These are phyloP conservation scores for Sanguinoderma infundibulare DNA, from an alignment of 1,284 basidiomycete species.

Conservation along the genomic window DNA sequence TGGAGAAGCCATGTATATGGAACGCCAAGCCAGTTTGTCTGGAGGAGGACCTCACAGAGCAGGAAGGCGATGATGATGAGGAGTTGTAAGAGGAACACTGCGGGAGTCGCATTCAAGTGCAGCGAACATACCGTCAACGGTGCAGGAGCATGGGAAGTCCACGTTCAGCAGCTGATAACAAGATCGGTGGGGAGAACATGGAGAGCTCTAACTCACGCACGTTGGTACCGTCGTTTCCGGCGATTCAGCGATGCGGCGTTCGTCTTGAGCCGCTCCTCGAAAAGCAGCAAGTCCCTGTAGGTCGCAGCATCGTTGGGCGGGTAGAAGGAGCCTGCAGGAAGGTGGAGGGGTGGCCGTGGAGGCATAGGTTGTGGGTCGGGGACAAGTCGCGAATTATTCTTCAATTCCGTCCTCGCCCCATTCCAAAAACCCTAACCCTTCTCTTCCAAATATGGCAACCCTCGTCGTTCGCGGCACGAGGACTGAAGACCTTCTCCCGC, in stretches of 20 bases:
- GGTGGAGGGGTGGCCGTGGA: constrained; percentile 19
- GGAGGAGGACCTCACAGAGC: constrained; percentile 73
- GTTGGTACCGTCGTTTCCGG: constrained; percentile 86
- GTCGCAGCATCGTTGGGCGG: constrained; percentile 77
- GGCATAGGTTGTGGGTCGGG: constrained; percentile 17
- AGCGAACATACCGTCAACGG: not conserved
- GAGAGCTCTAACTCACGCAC: constrained; percentile 52
- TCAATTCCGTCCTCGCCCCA: not conserved
- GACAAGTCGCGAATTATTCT: not conserved
- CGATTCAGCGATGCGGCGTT: constrained; percentile 84
- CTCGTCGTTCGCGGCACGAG: not conserved
- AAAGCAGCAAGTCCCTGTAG: constrained; percentile 89
- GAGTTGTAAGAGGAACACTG: constrained; percentile 81
- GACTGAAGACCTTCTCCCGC: not conserved
- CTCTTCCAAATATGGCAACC: not conserved
- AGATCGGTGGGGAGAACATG: constrained; percentile 6
- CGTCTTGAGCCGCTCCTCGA: constrained; percentile 95
- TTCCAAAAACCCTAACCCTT: not conserved
- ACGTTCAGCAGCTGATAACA: constrained; percentile 9
- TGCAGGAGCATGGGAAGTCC: not conserved
- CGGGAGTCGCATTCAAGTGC: not conserved
- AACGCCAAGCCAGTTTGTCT: constrained; percentile 67
- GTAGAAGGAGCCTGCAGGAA: constrained; percentile 41
- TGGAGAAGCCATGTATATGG: constrained; percentile 61
- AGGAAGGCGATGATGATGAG: constrained; percentile 73